phyloP scores from a whole-genome alignment of 352 stramenopile genomes.

The Phytophthora litchii region DNA sequence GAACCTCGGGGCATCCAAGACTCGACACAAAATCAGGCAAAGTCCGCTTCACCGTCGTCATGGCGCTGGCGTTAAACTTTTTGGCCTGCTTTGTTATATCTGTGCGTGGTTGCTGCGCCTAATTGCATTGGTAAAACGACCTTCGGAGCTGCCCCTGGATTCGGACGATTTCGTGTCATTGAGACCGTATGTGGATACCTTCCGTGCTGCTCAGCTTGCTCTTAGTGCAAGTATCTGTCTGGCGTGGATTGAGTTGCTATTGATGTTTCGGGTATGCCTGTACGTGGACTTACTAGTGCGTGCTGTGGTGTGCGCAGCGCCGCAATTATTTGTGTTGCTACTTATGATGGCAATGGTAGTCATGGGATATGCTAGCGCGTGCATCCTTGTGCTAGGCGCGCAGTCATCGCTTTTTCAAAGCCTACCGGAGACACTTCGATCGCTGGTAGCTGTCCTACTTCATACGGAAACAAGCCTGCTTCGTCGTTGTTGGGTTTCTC shows the following conservation, averaged over 20 bases:
- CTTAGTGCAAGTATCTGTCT: conserved; percentile 47
- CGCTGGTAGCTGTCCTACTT: conserved; percentile 48
- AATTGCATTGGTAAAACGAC: conserved; percentile 46
- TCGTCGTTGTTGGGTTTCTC: conserved; percentile 15
- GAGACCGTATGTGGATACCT: conserved; percentile 44
- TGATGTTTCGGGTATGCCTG: conserved; percentile 47
- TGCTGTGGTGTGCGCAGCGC: conserved; percentile 33
- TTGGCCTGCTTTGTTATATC: conserved; percentile 45
- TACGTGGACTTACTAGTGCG: conserved; percentile 51
- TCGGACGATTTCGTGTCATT: conserved; percentile 40
- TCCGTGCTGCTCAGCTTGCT: conserved; percentile 42
- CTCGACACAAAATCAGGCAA: conserved; percentile 2
- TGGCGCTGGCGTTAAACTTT: conserved; percentile 32
- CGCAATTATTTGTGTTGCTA: conserved; percentile 42
- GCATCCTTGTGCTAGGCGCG: conserved; percentile 44
- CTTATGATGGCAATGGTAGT: conserved; percentile 41
- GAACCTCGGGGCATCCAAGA: conserved; percentile 1
- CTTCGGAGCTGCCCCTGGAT: conserved; percentile 35
- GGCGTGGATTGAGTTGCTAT: conserved; percentile 47
- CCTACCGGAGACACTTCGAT: conserved; percentile 36
- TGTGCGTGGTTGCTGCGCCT: conserved; percentile 52
- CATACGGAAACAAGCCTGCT: conserved; percentile 23
- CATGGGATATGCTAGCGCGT: conserved; percentile 54
- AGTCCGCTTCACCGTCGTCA: conserved; percentile 29
- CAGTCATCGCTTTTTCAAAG: conserved; percentile 42